Evolutionary conservation across 1,284 basidiomycete genomes (phyloP).

Genomic region (Gymnopus androsaceus): DNA sequence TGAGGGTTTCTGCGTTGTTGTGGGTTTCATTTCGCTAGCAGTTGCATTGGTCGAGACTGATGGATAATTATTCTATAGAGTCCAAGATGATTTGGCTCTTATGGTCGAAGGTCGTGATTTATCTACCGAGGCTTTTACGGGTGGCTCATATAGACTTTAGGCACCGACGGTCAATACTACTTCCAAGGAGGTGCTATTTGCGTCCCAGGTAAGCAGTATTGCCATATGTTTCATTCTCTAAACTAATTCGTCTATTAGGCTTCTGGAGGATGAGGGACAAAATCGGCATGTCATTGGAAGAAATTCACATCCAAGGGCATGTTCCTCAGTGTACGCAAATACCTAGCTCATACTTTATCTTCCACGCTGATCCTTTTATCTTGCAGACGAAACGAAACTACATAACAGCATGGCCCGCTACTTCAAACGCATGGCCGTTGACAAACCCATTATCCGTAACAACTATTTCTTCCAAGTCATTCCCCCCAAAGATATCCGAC

Average conservation of each 20-base stretch:
- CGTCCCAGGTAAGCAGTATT: conserved; percentile 51
- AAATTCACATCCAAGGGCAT: conserved; percentile 69
- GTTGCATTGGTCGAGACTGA: too few species aligned
- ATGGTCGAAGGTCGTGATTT: conserved; percentile 69
- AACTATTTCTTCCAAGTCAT: conserved; percentile 72
- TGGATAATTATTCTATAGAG: too few species aligned
- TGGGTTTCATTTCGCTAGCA: too few species aligned
- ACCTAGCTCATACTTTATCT: conserved; percentile 3
- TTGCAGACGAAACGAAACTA: conserved; percentile 63
- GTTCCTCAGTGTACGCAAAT: conserved; percentile 66
- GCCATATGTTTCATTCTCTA: too few species aligned
- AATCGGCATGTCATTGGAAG: conserved; percentile 69
- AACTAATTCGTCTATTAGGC: conserved; percentile 41
- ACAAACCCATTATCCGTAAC: conserved; percentile 72
- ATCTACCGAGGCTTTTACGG: neutral
- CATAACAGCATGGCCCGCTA: conserved; percentile 68
- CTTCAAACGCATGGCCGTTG: conserved; percentile 63
- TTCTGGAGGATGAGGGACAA: conserved; percentile 81
- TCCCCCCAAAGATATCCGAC: conserved; percentile 27
- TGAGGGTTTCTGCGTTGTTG: conserved; percentile 60
- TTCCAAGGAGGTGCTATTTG: conserved; percentile 74
- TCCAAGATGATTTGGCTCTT: conserved; percentile 75
- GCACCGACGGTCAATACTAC: conserved; percentile 66
- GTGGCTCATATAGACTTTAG: conserved; percentile 32
- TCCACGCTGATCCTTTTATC: neutral